Evolutionary conservation across 352 stramenopile genomes (phyloP), one percentile per base, ranked within the genome.

Genomic region (Pythium phragmiticola): DNA sequence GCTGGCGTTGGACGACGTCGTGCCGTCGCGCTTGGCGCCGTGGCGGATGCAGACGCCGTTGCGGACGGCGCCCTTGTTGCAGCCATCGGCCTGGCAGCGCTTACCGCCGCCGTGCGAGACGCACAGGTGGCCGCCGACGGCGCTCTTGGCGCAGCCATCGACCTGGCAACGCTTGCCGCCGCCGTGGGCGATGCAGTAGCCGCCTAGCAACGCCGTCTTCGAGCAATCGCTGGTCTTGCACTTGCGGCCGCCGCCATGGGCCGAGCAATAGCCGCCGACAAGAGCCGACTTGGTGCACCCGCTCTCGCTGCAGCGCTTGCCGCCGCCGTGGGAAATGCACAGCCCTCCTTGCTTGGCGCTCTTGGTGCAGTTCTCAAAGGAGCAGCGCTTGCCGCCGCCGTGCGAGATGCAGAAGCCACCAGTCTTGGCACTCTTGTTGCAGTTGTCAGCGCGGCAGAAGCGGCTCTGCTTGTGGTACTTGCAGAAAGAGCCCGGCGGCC

Each of bases 21-120:
- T 42, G 33, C 60, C 70, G 51, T 90, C 79, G 52, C 81, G 81
- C 74, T 90, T 90, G 50, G 81, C 82, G 41, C 83, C 84, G 49
- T 94, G 84, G 59, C 84, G 84, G 69, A 96, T 95, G 76, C 86
- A 95, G n/a, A 92, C 79, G 19, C 86, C 86, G 60, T 92, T 88
- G 46, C 82, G 84, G 14, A 95, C 84, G 8, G 86, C 87, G 5
- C 85, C 81, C 43, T 95, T 95, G 73, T 78, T 87, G 78, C 84
- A 95, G n/a, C 83, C 86, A 12, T 87, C 71, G 16, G 70, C 66
- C 63, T 92, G 77, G 73, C 86, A 92, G 26, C 86, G 82, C 74
- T 90, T 91, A 50, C 86, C 86, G 11, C 86, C 86, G 45, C 86
- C 86, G 58, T 94, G 83, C 23, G 84, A 82, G 63, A 64, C 57